Evolutionary conservation across 2,329 filamentous ascomycete species (phyloP), one percentile per base, ranked within the genome.

Genomic region (Scedosporium aurantiacum): DNA sequence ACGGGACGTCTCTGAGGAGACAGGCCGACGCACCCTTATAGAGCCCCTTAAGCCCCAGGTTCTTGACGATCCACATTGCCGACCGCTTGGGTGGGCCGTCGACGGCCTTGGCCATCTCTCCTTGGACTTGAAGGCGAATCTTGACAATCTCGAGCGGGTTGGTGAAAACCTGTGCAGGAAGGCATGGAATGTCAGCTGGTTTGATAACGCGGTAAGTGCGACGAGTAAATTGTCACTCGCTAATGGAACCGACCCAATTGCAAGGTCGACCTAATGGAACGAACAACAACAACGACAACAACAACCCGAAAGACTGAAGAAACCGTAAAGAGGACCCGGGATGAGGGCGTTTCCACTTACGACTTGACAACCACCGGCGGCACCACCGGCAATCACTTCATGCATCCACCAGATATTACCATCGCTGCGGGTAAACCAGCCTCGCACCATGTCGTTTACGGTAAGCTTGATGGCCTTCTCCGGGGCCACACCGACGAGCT

Each of bases 401-500:
- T 86, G 79, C 32, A 79, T 76, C 68, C 84, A 75, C 70, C 79
- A 81, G 70, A 99, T 96, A 63, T 84, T 78, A 58, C 89, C 88
- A 50, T 82, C 85, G 65, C 90, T 83, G 69, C 91, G 86, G 3
- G 87, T 89, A 70, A 92, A 87, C 66, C 82, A 81, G 7, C 83
- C 81, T 70, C 94, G 87, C 23, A 95, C 91, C 61, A 99, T 76
- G 71, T 99, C 94, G 75, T 99, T 99, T 70, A 99, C 92, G 0
- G 94, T 99, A 65, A 99, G 84, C 79, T 99, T 99, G 78, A 99
- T 99, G 67, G 94, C 94, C 80, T 99, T 99, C 74, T 99, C 94
- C 1, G 94, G 94, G n/a, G 94, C 94, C 55, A 99, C 94, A 74
- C 94, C 94, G 65, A 99, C 90, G 55, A 99, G 82, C 79, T 99